Base-by-base conservation (phyloP, 352 stramenopile species). In the Globisporangium megalacanthum region DNA sequence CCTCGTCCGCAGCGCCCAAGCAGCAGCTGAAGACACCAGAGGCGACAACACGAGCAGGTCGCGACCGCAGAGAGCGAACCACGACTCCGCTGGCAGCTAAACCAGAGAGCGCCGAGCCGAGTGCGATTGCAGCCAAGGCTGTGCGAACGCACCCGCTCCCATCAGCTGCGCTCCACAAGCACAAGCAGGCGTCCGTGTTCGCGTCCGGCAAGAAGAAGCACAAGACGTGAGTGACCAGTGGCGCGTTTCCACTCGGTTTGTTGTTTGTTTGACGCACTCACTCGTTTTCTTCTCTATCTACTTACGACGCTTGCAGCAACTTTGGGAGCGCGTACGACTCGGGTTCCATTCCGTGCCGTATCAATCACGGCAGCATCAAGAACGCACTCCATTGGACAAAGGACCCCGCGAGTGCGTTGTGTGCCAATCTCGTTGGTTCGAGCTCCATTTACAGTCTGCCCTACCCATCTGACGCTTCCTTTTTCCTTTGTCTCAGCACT, bases 341-440 rank as follows among this genome's bases (percentile, higher is more conserved):
- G 1, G 82, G 77, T 8, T 88, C 67, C 2, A 88, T 92, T 52
- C 81, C 81, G 25, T 92, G 79, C 51, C 79, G 81, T 46, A 92
- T 92, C 54, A 89, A 92, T 60, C 81, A 92, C 54, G 81, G 81
- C 13, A 69, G 79, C 51, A 92, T 92, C 62, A 80, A 83, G 56
- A 84, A 89, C 50, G 54, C 70, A 0, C 29, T 92, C n/a, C 77
- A 89, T 22, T 92, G 81, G 81, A 92, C 71, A 17, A 86, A 80
- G 49, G 66, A 69, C 4, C 78, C 76, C 1, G 70, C 86, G n/a
- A 72, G 75, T 82, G 52, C 33, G 71, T 67, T 8, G 6, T 13
- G 35, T 39, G 25, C 4, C 25, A 29, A 29, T n/a, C n/a, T n/a
- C n/a, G n/a, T n/a, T 1, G 25, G 25, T 4, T 29, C 2, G 4